A percentile compares a stretch with the other conserved stretches of the same genome.
phyloP scores from a whole-genome alignment of 495 filamentous ascomycete genomes.

The Penicillium macrosclerotiorum region DNA sequence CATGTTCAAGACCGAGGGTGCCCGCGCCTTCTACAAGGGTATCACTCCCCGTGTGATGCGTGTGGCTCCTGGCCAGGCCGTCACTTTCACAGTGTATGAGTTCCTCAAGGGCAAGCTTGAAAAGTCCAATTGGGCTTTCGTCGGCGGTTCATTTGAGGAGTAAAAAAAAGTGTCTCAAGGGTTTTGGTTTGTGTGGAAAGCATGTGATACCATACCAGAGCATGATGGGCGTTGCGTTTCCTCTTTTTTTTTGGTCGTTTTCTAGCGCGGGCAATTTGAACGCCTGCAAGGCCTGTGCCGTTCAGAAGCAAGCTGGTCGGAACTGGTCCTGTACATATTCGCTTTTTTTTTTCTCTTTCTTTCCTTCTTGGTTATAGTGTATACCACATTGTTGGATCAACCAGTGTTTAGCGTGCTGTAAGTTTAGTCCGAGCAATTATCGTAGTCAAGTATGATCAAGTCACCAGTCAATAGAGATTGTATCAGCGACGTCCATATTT shows the following conservation, averaged over 20 bases:
- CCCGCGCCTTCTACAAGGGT: conserved; percentile 96
- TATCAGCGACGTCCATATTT: too few species aligned
- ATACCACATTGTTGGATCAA: conserved; percentile 22
- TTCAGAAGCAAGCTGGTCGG: conserved; percentile 15
- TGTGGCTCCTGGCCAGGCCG: conserved; percentile 94
- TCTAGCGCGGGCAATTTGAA: conserved; percentile 1
- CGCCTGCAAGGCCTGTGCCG: conserved; percentile 1
- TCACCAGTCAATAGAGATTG: too few species aligned
- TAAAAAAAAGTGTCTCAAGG: conserved; percentile 36
- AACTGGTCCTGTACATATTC: conserved; percentile 24
- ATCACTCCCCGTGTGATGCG: conserved; percentile 98
- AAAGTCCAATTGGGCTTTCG: conserved; percentile 60
- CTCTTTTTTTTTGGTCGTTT: conserved; percentile 9
- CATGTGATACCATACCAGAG: conserved; percentile 29
- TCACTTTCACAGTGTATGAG: conserved; percentile 98
- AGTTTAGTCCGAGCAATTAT: too few species aligned
- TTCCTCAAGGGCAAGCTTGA: conserved; percentile 83
- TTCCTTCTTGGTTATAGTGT: too few species aligned
- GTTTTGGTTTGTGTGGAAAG: conserved; percentile 16
- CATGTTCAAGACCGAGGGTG: conserved; percentile 96
- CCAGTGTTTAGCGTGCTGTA: not conserved
- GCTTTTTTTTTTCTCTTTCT: conserved; percentile 22
- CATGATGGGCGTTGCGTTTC: conserved; percentile 31
- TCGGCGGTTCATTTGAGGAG: conserved; percentile 72
- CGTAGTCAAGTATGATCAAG: too few species aligned